phyloP scores from a whole-genome alignment of 768 basidiomycete species.

The Mycena maculata region DNA sequence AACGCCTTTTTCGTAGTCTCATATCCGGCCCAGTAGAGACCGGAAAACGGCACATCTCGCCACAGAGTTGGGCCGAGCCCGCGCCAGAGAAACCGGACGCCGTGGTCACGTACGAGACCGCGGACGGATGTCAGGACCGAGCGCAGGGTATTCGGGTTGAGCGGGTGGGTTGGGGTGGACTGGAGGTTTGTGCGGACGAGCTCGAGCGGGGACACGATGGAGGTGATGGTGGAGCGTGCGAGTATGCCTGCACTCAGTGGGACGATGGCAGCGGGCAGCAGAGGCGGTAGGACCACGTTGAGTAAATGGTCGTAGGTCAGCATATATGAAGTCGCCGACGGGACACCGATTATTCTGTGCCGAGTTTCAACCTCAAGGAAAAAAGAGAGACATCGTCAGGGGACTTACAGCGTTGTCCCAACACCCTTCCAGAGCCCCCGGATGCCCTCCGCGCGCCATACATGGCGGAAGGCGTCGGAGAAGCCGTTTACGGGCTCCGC shows the following conservation, averaged over 20 bases:
- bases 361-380: conserved; percentile 28
- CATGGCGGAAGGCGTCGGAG: conserved; percentile 83
- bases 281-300: conserved; percentile 67
- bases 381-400: not conserved
- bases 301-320: conserved; percentile 93
- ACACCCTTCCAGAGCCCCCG: conserved; percentile 95
- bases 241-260: conserved; percentile 87
- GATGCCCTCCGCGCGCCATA: conserved; percentile 83
- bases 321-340: conserved; percentile 94
- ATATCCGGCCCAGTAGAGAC: conserved; percentile 96
- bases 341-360: conserved; percentile 86
- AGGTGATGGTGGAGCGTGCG: conserved; percentile 83
- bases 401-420: conserved; percentile 86
- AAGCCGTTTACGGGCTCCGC: conserved; percentile 86
- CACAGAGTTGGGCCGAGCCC: conserved; percentile 93
- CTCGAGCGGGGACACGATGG: conserved; percentile 88
- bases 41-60: conserved; percentile 98
- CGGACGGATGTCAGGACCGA: conserved; percentile 78
- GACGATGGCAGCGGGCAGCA: conserved; percentile 65
- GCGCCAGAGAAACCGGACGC: conserved; percentile 83
- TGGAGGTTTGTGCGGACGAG: conserved; percentile 94
- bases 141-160: conserved; percentile 79
- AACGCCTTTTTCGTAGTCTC: conserved; percentile 82
- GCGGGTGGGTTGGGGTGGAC: conserved; percentile 79
- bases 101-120: conserved; percentile 68